Base-by-base conservation (phyloP, 177 flowering plant genomes). In the Vitis hybrid region DNA sequence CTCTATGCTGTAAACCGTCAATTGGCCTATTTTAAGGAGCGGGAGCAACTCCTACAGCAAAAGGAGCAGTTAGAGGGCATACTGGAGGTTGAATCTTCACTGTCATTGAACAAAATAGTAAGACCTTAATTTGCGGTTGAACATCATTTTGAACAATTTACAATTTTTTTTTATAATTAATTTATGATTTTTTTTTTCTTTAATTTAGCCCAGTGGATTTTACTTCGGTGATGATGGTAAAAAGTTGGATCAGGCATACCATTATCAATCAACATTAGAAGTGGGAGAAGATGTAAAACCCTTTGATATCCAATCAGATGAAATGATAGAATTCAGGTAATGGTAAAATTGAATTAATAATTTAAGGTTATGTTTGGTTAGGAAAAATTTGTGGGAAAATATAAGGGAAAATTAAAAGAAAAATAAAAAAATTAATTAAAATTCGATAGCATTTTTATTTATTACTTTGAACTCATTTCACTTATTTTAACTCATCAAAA, bases 181-280 rank as follows among this genome's bases (percentile, higher is more conserved):
- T 10, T 5, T 7, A 70, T 32, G 52, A 54, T 5, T 30, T 51
- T 30, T 2, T 2, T 48, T 12, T 45, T 0, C 30, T 19, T 40
- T 40, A 40, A 12, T 64, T 17, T 56, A 56, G 64, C 15, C 52
- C 13, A 26, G 19, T 7, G 23, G 17, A 60, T 52, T n/a, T 3
- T 61, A 3, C 8, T 61, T 60, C 1, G 2, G 45, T 57, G 69
- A 11, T n/a, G 56, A 56, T 10, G 6, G 7, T 14, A 70, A 52
- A 17, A 69, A 10, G 0, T 17, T n/a, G 2, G 65, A 56, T 13
- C 51, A 58, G 10, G 69, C 49, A 17, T 60, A 59, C 65, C 50
- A 51, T 17, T 49, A 65, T 26, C 60, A n/a, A 5, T 56, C 74
- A 23, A 71, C 74, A 4, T 23, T 71, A 30, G 74, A 70, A 56